Base-by-base conservation (phyloP, 2,329 filamentous ascomycete genomes). In the Paraphaeosphaeria sporulosa region DNA sequence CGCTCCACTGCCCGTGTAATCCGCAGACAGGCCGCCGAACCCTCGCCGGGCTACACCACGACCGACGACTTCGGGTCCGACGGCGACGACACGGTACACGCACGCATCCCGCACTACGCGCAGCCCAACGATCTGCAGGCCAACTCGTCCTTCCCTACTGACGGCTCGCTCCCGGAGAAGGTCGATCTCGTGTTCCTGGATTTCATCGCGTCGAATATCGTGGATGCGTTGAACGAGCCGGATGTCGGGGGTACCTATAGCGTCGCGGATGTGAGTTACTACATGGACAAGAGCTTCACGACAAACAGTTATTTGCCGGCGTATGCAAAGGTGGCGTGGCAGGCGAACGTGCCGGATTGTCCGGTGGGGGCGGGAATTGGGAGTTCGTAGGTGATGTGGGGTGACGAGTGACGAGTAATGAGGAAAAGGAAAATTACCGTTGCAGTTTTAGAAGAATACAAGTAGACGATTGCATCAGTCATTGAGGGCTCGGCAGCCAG, bases 101-200 rank as follows among this genome's bases (percentile, higher is more conserved):
- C 77, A 4, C 54, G 58, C 8, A 84, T 86, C 46, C 79, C 84
- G 1, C 69, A 77, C 57, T 85, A 83, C 73, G 47, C 66, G 0
- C 78, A 83, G 46, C 85, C 85, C 4, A 78, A 81, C 61, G 84
- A 84, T 65, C 82, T 85, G 65, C 81, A 84, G 67, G 80, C 79
- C 2, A 79, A 81, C 17, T 84, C 74, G 7, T 82, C 80, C 0
- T 85, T 86, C 56, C 81, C 83, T 0, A 59, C 69, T 1, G 75
- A 81, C 25, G 81, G 81, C 1, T 76, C 66, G 3, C 55, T 72
- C 19, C 81, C 83, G 0, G 77, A 80, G 12, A 78, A 70, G 2
- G 84, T 86, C 2, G 85, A 87, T 62, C 68, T 87, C 0, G 76
- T 87, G 25, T 86, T 86, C 66, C 70, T 84, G 15, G 84, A 86